Base-by-base conservation (phyloP, 2,329 filamentous ascomycete species). In the Claviceps paspali region DNA sequence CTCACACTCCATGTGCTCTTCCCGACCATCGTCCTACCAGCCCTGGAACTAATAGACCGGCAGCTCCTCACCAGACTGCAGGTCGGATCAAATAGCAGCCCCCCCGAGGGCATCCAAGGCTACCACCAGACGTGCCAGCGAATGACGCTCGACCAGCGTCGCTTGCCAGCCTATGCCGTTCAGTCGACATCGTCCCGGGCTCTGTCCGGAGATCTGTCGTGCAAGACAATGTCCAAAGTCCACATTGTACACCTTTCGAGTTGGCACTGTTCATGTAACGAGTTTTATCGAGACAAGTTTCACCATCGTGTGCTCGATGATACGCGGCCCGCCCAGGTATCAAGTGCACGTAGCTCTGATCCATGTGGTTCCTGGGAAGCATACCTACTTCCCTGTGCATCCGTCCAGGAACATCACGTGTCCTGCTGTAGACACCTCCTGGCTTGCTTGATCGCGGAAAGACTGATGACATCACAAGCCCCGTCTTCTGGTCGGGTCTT, bases 201-300 rank as follows among this genome's bases (percentile, higher is more conserved):
- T 29, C 42, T 47, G 49, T 48, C 49, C 31, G 38, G 33, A 40
- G 44, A 34, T 43, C 49, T 28, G 30, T 39, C 2, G 26, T 15
- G 6, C 12, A 19, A 39, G 2, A 29, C 39, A 7, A 42, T 44
- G 4, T 40, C 48, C 17, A 47, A 44, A 29, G 44, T 49, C 35
- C 92, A 95, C 57, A 65, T 82, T 47, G 82, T 96, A 12, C 73
- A 78, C 8, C 67, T 87, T 2, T 48, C 56, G 1, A 74, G 79
- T 1, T 96, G 91, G 91, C 86, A 81, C 55, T 98, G 91, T 57
- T 83, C 76, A 1, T 98, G 91, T 61, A 80, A 86, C 3, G 78
- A 76, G 1, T 96, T 96, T 56, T 70, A 79, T 0, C 78, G 92
- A 43, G 66, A 78, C 15, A 72, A 43, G 21, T 41, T 33, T 26